phyloP scores from a whole-genome alignment of 306 rosid genomes.

The Citrullus mucosospermus region DNA sequence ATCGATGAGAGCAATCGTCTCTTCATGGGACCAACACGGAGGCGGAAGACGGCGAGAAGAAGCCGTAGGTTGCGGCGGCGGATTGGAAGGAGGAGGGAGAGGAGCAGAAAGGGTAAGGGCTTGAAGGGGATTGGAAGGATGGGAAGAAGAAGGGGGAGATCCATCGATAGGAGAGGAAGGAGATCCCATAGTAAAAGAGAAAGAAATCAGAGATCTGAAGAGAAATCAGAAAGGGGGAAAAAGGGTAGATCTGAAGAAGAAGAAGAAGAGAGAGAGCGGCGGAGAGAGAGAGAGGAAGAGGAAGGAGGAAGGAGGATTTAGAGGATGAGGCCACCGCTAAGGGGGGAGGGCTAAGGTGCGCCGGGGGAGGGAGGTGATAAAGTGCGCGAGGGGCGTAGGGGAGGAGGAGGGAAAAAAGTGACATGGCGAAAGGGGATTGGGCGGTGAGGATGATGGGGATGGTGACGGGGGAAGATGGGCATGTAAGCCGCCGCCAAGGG shows the following conservation, averaged over 20 bases:
- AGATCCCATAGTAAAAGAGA: constrained; percentile 26
- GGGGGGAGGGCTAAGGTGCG: constrained; percentile 37
- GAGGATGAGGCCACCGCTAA: constrained; percentile 67
- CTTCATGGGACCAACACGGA: constrained; percentile 88
- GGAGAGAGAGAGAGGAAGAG: constrained; percentile 17
- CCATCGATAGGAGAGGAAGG: constrained; percentile 20
- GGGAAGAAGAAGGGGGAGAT: constrained; percentile 6
- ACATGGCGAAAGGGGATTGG: constrained; percentile 10
- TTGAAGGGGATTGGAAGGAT: constrained; percentile 19
- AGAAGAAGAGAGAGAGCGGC: neutral
- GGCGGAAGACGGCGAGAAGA: constrained; percentile 78
- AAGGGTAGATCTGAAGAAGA: neutral
- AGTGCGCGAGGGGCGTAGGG: constrained; percentile 11
- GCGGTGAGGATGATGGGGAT: neutral
- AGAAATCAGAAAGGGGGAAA: neutral
- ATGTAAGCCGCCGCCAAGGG: constrained; percentile 17
- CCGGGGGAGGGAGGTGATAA: constrained; percentile 11
- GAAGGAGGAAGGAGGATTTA: constrained; percentile 19
- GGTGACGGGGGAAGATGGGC: neutral
- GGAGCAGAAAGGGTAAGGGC: constrained; percentile 14
- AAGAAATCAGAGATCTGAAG: neutral
- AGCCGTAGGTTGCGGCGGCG: constrained; percentile 21
- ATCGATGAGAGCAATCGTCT: constrained; percentile 78
- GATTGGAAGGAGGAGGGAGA: constrained; percentile 12
- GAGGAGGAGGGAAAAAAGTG: neutral